Conservation (phyloP, 257 asterid species). For the Craterostigma plantagineum region DNA sequence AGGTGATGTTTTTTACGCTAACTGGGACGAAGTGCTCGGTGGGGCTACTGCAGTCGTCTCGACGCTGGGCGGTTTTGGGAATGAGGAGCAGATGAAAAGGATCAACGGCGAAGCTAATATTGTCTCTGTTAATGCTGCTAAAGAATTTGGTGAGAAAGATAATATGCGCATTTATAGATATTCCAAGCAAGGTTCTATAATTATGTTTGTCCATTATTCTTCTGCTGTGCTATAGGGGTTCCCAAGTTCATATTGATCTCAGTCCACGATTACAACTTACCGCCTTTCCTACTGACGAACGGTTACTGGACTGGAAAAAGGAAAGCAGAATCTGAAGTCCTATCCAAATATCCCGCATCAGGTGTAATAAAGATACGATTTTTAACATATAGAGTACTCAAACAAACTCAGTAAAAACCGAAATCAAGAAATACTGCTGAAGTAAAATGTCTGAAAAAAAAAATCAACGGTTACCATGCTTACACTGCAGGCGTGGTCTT, state of each 20-base stretch:
- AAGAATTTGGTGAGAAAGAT: conserved; percentile 54
- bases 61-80: conserved; percentile 93
- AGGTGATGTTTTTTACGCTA: conserved; percentile 91
- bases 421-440: no score
- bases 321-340: conserved; percentile 95
- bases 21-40: conserved; percentile 81
- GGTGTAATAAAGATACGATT: conserved; percentile 23
- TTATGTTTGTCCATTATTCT: conserved; percentile 1
- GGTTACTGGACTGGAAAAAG: conserved; percentile 92
- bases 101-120: conserved; percentile 96
- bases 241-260: conserved; percentile 87
- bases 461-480: background rate
- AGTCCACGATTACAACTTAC: conserved; percentile 91
- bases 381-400: no score
- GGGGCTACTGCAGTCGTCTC: conserved; percentile 93
- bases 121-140: conserved; percentile 84
- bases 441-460: no score
- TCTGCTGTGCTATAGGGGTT: conserved; percentile 40
- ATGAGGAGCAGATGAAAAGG: conserved; percentile 87
- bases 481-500: conserved; percentile 79
- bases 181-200: no score
- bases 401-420: no score
- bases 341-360: conserved; percentile 65
- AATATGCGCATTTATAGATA: conserved; percentile 3
- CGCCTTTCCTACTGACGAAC: conserved; percentile 54